These are phyloP conservation scores for Geum urbanum DNA, from an alignment of 306 rosid species.

Conservation along the genomic window DNA sequence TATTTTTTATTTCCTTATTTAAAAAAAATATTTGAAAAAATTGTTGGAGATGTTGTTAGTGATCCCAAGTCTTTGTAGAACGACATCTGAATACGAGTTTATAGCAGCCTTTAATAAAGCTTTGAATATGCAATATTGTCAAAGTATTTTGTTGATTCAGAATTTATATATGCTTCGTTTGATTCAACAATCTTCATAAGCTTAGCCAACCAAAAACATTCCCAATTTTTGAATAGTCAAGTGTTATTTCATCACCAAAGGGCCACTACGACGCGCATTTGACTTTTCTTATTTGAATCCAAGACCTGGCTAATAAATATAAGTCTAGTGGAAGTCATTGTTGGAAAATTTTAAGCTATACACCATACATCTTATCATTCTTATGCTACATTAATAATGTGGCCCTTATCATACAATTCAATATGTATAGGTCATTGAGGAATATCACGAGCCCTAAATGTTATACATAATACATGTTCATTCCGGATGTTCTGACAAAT, in stretches of 20 bases:
- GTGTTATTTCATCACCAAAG: not conserved
- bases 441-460: too few relatives aligned
- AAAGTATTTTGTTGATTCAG: not conserved
- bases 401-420: too few relatives aligned
- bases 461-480: too few relatives aligned
- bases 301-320: not conserved
- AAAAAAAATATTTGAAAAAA: too few relatives aligned
- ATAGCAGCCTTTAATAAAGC: not conserved
- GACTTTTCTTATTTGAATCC: not conserved
- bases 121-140: not conserved
- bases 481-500: too few relatives aligned
- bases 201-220: not conserved
- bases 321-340: not conserved
- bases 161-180: too few relatives aligned
- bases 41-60: too few relatives aligned
- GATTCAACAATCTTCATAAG: not conserved
- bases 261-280: slow-evolving; percentile 9
- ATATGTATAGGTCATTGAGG: too few relatives aligned
- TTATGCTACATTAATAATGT: not conserved
- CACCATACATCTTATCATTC: not conserved
- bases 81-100: not conserved
- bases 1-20: too few relatives aligned
- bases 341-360: not conserved
- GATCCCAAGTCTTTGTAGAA: too few relatives aligned
- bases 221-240: not conserved